Percentiles rank a stretch among this genome's conserved stretches.
Conservation (phyloP, 2,329 filamentous ascomycete species). For the Zarea fungicola region DNA sequence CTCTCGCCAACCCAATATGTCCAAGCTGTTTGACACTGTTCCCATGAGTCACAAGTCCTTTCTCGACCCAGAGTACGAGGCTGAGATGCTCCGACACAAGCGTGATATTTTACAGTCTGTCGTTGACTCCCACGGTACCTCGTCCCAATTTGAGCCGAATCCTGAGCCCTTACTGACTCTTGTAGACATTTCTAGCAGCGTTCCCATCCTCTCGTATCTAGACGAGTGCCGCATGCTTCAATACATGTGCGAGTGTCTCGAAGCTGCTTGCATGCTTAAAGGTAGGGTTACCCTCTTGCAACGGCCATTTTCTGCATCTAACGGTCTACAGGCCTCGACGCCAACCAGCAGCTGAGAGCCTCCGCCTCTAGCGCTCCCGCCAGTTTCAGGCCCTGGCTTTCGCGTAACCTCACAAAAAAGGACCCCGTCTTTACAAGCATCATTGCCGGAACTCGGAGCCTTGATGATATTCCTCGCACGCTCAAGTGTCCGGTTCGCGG, state of each 20-base stretch:
- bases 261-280: slow-evolving; percentile 10
- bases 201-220: slow-evolving; percentile 4
- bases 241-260: slow-evolving; percentile 11
- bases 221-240: slow-evolving; percentile 11
- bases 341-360: slow-evolving; percentile 10
- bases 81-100: slow-evolving; percentile 12
- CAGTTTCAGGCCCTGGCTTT: slow-evolving; percentile 12
- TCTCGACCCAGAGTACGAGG: slow-evolving; percentile 10
- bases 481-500: slow-evolving; percentile 52
- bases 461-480: slow-evolving; percentile 17
- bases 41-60: slow-evolving; percentile 9
- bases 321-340: slow-evolving; percentile 6
- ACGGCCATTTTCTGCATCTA: not conserved
- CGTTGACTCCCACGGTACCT: slow-evolving; percentile 8
- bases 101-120: slow-evolving; percentile 5
- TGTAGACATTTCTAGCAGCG: not conserved
- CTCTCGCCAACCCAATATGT: not conserved
- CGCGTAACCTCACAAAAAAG: slow-evolving; percentile 8
- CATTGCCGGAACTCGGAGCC: not conserved
- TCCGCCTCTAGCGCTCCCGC: slow-evolving; percentile 5
- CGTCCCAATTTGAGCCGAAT: not conserved
- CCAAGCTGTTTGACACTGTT: slow-evolving; percentile 8
- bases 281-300: not conserved
- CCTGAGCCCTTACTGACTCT: not conserved
- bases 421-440: slow-evolving; percentile 10